Percentiles rank a stretch among this genome's conserved stretches.
Evolutionary conservation across 106 monocot species (phyloP).

Genomic region (Narthecium ossifragum): DNA sequence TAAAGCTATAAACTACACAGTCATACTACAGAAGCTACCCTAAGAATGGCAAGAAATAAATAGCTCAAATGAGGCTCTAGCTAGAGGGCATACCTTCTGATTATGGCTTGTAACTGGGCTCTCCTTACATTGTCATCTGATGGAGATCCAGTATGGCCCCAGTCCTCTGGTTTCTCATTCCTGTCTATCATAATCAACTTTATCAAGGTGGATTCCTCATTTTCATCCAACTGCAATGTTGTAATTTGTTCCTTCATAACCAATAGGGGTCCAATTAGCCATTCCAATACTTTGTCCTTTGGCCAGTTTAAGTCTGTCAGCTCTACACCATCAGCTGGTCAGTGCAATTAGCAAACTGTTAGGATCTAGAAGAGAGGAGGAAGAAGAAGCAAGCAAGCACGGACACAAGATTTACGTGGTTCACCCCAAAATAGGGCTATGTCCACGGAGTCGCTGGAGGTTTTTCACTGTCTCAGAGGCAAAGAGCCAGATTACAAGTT

Average conservation of each 20-base stretch:
- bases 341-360: too few relatives aligned
- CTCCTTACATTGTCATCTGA: slow-evolving; percentile 55
- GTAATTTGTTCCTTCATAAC: slow-evolving; percentile 89
- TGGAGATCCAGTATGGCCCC: slow-evolving; percentile 59
- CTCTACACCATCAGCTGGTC: slow-evolving; percentile 80
- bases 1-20: too few relatives aligned
- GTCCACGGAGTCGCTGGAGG: too few relatives aligned
- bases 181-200: slow-evolving; percentile 51
- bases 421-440: too few relatives aligned
- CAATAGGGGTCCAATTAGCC: slow-evolving; percentile 71
- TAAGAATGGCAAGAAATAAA: too few relatives aligned
- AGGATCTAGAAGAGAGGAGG: too few relatives aligned
- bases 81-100: slow-evolving; percentile 52
- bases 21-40: too few relatives aligned
- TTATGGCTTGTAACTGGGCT: slow-evolving; percentile 78
- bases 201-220: slow-evolving; percentile 64
- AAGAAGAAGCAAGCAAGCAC: too few relatives aligned
- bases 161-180: slow-evolving; percentile 58
- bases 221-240: slow-evolving; percentile 45
- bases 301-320: slow-evolving; percentile 80
- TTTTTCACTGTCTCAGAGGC: too few relatives aligned
- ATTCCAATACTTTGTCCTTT: slow-evolving; percentile 69
- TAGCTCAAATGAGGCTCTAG: too few relatives aligned
- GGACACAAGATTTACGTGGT: too few relatives aligned
- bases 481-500: too few relatives aligned